Evolutionary conservation across 1,284 basidiomycete genomes (phyloP), one percentile per base, ranked within the genome.

Genomic region (Ustilago trichophora): DNA sequence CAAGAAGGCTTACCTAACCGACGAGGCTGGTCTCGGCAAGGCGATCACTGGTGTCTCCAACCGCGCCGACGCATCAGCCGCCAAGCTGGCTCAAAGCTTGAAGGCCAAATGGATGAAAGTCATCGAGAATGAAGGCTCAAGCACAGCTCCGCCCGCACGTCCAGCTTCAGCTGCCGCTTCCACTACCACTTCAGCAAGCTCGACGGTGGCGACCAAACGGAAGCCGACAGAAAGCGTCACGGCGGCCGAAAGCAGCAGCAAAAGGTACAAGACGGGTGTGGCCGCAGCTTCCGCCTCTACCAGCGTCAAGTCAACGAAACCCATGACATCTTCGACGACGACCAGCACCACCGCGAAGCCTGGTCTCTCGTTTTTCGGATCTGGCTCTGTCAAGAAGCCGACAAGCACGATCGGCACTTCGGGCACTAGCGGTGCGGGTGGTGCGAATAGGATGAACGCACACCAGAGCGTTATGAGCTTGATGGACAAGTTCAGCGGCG

Each of bases 11-110:
- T 71, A 76, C 31, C 67, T 76, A 25, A 63, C 49, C 25, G 74
- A 76, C 35, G 72, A 74, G 29, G 66, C 71, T 22, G 63, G 57
- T 1, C 53, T 74, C 3, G 74, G 69, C 6, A 72, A 72, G 29
- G 50, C 68, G 13, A 70, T 76, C 29, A 65, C 65, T 3, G 74
- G 65, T 7, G 69, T 58, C 6, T 56, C 56, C 7, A 43, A 58
- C 3, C 72, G 74, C 12, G 58, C 66, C 3, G 52, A 45, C 7
- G 64, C 55, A 11, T 48, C 53, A 4, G 29, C 42, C 6, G 72
- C 69, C 9, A 49, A 51, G 29, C 22, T 65, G 6, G 72, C 74
- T 1, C 38, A 42, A 16, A 48, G 31, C 5, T 42, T 76, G 33
- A 69, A 65, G 37, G 53, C 42, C 6, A 68, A 68, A 42, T 76